Percentiles rank a stretch among this genome's conserved stretches.
Evolutionary conservation across 2,329 filamentous ascomycete species (phyloP).

Genomic region (Colletotrichum destructivum): DNA sequence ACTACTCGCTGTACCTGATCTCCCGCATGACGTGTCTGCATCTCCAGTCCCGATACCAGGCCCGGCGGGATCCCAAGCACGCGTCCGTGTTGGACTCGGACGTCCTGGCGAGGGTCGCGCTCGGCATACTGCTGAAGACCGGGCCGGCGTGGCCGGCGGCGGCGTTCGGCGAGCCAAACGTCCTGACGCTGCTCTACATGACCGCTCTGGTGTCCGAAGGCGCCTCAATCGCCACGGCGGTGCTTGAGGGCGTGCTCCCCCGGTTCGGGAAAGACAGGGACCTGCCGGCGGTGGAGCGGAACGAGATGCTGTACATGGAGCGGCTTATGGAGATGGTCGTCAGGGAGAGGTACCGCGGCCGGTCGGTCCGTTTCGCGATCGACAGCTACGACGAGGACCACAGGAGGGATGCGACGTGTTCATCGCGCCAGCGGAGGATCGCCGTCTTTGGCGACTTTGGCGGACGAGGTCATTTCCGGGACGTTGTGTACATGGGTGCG

Average conservation of each 20-base stretch:
- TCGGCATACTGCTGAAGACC: slow-evolving; percentile 1
- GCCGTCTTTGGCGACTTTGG: slow-evolving; percentile 9
- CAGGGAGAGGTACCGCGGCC: slow-evolving; percentile 4
- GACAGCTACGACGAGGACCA: slow-evolving; percentile 1
- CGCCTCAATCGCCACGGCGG: not conserved
- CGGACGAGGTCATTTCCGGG: slow-evolving; percentile 7
- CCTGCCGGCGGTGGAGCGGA: not conserved
- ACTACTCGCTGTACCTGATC: slow-evolving; percentile 10
- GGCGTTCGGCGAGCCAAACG: slow-evolving; percentile 3
- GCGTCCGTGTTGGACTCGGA: not conserved
- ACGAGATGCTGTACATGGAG: not conserved
- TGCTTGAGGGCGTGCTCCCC: slow-evolving; percentile 2
- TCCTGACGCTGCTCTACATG: not conserved
- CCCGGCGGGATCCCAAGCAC: not conserved
- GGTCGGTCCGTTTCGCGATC: slow-evolving; percentile 6
- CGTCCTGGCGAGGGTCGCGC: slow-evolving; percentile 2
- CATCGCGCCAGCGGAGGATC: not conserved
- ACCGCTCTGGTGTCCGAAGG: not conserved
- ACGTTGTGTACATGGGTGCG: not conserved
- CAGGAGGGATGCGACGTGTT: not conserved
- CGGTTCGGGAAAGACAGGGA: not conserved
- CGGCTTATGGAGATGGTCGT: not conserved
- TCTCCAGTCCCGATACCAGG: not conserved
- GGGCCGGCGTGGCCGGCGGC: not conserved
- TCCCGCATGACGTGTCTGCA: slow-evolving; percentile 13